These are phyloP conservation scores for Aspergillus leporis DNA, from an alignment of 495 filamentous ascomycete species.

Conservation along the genomic window DNA sequence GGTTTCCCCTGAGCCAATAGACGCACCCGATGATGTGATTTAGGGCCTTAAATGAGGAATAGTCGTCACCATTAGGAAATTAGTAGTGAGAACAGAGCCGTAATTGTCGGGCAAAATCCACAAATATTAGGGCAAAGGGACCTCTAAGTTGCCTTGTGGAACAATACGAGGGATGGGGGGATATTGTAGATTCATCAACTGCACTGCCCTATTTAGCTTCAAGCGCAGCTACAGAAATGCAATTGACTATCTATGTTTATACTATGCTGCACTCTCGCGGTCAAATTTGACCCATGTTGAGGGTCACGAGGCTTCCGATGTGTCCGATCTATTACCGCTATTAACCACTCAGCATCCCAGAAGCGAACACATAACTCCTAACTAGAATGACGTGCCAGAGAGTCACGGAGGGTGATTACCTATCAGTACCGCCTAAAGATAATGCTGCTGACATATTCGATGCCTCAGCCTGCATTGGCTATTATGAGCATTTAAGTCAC, in stretches of 20 bases:
- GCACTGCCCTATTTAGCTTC: not conserved
- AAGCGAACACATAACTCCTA: constrained; percentile 26
- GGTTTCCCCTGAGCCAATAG: not conserved
- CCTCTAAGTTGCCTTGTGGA: not conserved
- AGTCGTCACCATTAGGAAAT: not conserved
- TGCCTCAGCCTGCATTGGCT: not conserved
- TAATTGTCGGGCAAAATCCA: not conserved
- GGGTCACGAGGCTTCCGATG: not conserved
- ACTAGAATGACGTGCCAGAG: constrained; percentile 35
- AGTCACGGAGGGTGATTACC: constrained; percentile 26
- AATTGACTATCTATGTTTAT: not conserved
- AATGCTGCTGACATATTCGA: not conserved
- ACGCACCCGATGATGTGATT: constrained; percentile 13
- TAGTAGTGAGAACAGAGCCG: not conserved
- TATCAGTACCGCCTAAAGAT: constrained; percentile 18
- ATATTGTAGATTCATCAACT: not conserved
- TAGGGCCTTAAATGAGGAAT: constrained; percentile 2
- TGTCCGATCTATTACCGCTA: not conserved
- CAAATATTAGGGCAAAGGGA: not conserved
- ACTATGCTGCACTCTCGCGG: not conserved
- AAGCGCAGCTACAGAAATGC: not conserved
- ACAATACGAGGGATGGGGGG: not conserved
- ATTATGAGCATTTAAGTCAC: not conserved
- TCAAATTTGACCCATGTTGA: not conserved
- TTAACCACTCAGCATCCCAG: constrained; percentile 7